These are phyloP conservation scores for Paracamarosporium sp. DNA, from an alignment of 2,329 filamentous ascomycete species.

Conservation along the genomic window DNA sequence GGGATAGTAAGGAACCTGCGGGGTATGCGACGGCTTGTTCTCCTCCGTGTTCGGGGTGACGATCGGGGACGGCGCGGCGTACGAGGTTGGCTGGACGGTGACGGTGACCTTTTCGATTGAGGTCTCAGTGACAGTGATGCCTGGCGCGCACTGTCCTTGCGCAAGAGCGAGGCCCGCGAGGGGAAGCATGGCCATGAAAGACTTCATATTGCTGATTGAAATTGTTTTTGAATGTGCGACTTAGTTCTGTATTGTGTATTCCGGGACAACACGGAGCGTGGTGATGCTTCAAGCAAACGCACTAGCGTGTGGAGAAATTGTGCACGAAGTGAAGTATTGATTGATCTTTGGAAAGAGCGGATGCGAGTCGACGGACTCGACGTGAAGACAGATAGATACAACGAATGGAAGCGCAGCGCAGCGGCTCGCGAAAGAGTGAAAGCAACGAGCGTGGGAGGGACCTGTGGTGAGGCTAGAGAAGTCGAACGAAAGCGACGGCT, in stretches of 20 bases:
- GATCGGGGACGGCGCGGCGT: slow-evolving; percentile 3
- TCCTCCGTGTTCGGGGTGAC: not conserved
- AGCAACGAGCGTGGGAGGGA: slow-evolving; percentile 11
- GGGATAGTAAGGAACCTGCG: slow-evolving; percentile 8
- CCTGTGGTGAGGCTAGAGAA: slow-evolving; percentile 10
- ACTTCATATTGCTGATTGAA: slow-evolving; percentile 28
- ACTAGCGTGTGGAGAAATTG: slow-evolving; percentile 9
- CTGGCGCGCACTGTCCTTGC: slow-evolving; percentile 25
- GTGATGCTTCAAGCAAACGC: slow-evolving; percentile 13
- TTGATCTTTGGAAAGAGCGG: slow-evolving; percentile 9
- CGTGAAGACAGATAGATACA: slow-evolving; percentile 11
- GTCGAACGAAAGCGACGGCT: not conserved
- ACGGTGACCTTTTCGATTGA: slow-evolving; percentile 28
- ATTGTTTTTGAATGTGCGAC: not conserved
- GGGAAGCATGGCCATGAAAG: slow-evolving; percentile 33
- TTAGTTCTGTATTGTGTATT: slow-evolving; percentile 7
- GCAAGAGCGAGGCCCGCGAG: slow-evolving; percentile 33
- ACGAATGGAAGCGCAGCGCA: slow-evolving; percentile 35
- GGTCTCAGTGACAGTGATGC: slow-evolving; percentile 22
- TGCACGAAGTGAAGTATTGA: slow-evolving; percentile 9
- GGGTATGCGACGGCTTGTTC: not conserved
- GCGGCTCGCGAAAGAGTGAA: slow-evolving; percentile 29
- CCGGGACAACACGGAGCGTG: not conserved
- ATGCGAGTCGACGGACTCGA: slow-evolving; percentile 18
- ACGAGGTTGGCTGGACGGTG: slow-evolving; percentile 23